Evolutionary conservation across 768 basidiomycete species (phyloP).

Genomic region (Fistulinella prunicolor): DNA sequence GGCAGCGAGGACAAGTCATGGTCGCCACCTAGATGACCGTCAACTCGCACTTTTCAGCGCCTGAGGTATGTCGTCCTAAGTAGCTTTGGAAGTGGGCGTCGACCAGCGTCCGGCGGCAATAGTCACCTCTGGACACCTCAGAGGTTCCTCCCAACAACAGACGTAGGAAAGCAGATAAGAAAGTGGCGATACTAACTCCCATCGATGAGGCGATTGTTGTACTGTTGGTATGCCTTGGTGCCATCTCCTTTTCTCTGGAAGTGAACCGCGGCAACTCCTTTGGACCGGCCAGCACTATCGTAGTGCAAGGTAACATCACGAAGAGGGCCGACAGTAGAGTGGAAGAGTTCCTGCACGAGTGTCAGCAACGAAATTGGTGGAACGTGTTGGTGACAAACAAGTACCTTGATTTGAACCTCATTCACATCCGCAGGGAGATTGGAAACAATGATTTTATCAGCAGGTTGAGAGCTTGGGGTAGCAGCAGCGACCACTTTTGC

Average conservation of each 20-base stretch:
- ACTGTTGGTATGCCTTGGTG: constrained; percentile 86
- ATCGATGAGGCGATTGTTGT: constrained; percentile 99
- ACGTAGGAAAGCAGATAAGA: constrained; percentile 36
- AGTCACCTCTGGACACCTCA: constrained; percentile 14
- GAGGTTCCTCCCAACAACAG: constrained; percentile 21
- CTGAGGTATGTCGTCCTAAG: constrained; percentile 25
- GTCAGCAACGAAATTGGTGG: constrained; percentile 1
- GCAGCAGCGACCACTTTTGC: constrained; percentile 41
- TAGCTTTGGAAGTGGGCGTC: constrained; percentile 18
- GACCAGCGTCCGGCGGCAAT: constrained; percentile 25
- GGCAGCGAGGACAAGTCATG: constrained; percentile 31
- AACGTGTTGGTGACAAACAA: constrained; percentile 19
- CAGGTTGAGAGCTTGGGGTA: constrained; percentile 36
- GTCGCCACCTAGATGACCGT: constrained; percentile 28
- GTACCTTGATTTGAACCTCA: constrained; percentile 88
- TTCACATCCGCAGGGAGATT: constrained; percentile 93
- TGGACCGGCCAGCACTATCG: constrained; percentile 81
- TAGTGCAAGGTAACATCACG: constrained; percentile 83
- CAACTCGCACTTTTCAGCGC: constrained; percentile 31
- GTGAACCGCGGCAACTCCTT: constrained; percentile 83
- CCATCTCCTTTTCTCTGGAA: constrained; percentile 89
- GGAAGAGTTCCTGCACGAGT: constrained; percentile 81
- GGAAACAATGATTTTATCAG: constrained; percentile 94
- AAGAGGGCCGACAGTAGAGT: constrained; percentile 83
- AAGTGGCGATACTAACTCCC: constrained; percentile 93